A percentile compares a stretch with the other conserved stretches of the same genome.
Evolutionary conservation across 345 rosid genomes (phyloP).

Genomic region (Odontarrhena argentea): DNA sequence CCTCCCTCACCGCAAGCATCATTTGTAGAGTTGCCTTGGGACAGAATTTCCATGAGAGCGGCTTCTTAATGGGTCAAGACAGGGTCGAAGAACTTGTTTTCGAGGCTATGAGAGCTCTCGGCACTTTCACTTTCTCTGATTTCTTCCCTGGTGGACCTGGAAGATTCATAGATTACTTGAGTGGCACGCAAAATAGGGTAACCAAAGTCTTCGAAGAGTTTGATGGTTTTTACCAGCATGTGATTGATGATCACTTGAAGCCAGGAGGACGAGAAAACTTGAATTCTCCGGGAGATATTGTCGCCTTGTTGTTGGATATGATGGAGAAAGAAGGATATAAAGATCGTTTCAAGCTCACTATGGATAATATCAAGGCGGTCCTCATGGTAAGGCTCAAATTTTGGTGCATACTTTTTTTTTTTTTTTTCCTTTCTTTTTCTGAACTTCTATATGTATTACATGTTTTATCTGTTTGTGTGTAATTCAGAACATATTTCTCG

Average conservation of each 20-base stretch:
- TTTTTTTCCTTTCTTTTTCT: too few relatives aligned
- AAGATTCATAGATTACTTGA: slow-evolving; percentile 46
- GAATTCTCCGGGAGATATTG: too few relatives aligned
- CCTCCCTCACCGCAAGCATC: slow-evolving; percentile 37
- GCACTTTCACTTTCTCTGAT: slow-evolving; percentile 46
- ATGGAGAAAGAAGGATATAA: too few relatives aligned
- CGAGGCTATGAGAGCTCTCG: slow-evolving; percentile 42
- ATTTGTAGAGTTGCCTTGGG: slow-evolving; percentile 54
- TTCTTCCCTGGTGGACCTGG: slow-evolving; percentile 48
- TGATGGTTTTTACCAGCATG: slow-evolving; percentile 47
- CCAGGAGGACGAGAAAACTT: slow-evolving; percentile 28
- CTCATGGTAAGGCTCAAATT: too few relatives aligned
- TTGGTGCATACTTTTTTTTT: too few relatives aligned
- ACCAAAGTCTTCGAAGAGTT: slow-evolving; percentile 42
- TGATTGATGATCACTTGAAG: slow-evolving; percentile 3
- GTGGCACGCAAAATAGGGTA: slow-evolving; percentile 36
- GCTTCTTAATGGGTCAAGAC: slow-evolving; percentile 22
- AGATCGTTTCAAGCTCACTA: too few relatives aligned
- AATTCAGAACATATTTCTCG: too few relatives aligned
- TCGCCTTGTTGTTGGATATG: too few relatives aligned
- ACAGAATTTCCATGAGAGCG: slow-evolving; percentile 40
- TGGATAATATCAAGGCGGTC: too few relatives aligned
- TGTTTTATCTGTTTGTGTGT: too few relatives aligned
- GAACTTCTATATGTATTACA: too few relatives aligned
- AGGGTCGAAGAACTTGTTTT: slow-evolving; percentile 40